Evolutionary conservation across 306 rosid species (phyloP).

Genomic region (Rosa rugosa): DNA sequence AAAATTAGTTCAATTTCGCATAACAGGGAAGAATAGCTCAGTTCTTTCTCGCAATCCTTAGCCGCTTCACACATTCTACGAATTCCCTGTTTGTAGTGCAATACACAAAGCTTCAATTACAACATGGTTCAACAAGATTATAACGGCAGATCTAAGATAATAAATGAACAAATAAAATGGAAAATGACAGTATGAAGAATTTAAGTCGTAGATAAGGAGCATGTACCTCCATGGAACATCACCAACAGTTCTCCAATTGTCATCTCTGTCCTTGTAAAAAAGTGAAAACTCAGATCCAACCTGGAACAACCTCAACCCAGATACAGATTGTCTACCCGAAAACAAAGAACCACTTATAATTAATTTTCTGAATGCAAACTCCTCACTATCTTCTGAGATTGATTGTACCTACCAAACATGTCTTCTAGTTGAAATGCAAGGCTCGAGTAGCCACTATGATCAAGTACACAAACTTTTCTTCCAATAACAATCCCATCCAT

Average conservation of each 20-base stretch:
- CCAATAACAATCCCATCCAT: slow-evolving; percentile 90
- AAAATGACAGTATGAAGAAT: neutral
- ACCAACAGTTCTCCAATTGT: slow-evolving; percentile 76
- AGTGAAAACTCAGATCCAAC: slow-evolving; percentile 68
- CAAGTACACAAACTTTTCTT: slow-evolving; percentile 80
- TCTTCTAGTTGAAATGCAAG: slow-evolving; percentile 83
- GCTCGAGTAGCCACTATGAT: slow-evolving; percentile 62
- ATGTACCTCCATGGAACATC: slow-evolving; percentile 82
- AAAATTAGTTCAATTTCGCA: slow-evolving; percentile 23
- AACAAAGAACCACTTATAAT: slow-evolving; percentile 1
- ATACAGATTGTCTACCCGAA: slow-evolving; percentile 58
- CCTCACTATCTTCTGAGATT: neutral
- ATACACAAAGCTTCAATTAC: slow-evolving; percentile 11
- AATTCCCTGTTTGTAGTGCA: slow-evolving; percentile 52
- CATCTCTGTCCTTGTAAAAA: slow-evolving; percentile 68
- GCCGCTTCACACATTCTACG: slow-evolving; percentile 68
- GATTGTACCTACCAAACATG: slow-evolving; percentile 74
- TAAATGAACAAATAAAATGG: neutral
- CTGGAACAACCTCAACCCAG: slow-evolving; percentile 73
- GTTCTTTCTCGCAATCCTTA: slow-evolving; percentile 77
- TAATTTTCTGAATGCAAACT: neutral
- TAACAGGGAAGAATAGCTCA: slow-evolving; percentile 34
- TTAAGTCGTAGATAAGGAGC: slow-evolving; percentile 18
- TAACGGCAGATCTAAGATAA: neutral
- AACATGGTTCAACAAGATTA: neutral